phyloP scores from a whole-genome alignment of 495 filamentous ascomycete species.

The Lasiosphaeris hirsuta region DNA sequence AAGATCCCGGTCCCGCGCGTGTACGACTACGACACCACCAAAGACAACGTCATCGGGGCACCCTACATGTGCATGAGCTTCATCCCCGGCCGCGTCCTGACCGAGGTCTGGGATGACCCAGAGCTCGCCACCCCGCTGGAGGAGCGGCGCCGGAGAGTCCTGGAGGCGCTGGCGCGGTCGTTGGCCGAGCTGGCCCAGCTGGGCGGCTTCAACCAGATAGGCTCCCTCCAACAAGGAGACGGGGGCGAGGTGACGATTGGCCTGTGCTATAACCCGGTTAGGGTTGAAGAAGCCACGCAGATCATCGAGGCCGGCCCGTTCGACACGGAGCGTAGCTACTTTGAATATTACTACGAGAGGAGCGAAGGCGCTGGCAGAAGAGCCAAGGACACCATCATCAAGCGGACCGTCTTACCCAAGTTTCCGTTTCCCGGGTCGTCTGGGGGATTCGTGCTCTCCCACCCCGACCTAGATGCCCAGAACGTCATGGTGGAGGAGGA shows the following conservation, averaged over 20 bases:
- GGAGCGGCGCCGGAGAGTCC: constrained; percentile 1
- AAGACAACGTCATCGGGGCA: constrained; percentile 19
- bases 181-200: constrained; percentile 8
- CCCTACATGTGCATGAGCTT: constrained; percentile 30
- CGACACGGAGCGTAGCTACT: background rate
- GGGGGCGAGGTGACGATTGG: background rate
- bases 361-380: background rate
- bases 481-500: constrained; percentile 38
- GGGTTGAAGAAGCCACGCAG: background rate
- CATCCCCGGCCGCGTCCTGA: constrained; percentile 12
- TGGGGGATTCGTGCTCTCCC: constrained; percentile 33
- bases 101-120: constrained; percentile 11
- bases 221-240: background rate
- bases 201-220: constrained; percentile 1
- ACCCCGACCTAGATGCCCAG: constrained; percentile 38
- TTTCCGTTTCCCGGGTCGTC: background rate
- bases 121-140: background rate
- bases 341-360: background rate
- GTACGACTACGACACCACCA: constrained; percentile 23
- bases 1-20: constrained; percentile 25
- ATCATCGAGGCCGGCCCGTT: constrained; percentile 5
- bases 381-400: background rate
- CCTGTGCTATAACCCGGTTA: constrained; percentile 1
- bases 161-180: background rate
- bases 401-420: no score